A percentile compares a stretch with the other conserved stretches of the same genome.
These are phyloP conservation scores for Kregervanrija delftensis DNA, from an alignment of 805 yeast species.

Conservation along the genomic window DNA sequence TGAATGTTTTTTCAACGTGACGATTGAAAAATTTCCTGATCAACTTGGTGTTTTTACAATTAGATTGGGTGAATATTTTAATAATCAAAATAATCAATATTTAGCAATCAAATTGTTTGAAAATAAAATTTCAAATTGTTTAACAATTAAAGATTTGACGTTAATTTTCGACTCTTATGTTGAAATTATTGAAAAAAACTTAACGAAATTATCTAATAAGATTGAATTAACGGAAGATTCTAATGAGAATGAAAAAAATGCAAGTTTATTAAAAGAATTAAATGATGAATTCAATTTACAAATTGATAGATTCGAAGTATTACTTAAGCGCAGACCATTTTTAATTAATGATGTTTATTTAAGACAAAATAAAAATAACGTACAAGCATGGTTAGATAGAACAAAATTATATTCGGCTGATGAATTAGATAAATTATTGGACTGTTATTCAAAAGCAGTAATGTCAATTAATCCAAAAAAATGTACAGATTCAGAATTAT, in stretches of 20 bases:
- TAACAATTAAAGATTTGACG: conserved; percentile 56
- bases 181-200: conserved; percentile 49
- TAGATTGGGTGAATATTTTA: conserved; percentile 42
- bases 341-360: conserved; percentile 61
- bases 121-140: conserved; percentile 38
- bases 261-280: conserved; percentile 7
- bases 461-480: conserved; percentile 55
- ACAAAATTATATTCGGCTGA: conserved; percentile 37
- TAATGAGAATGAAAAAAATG: conserved; percentile 9
- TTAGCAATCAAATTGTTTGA: conserved; percentile 40
- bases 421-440: conserved; percentile 32
- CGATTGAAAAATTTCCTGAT: conserved; percentile 46
- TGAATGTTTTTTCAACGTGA: conserved; percentile 24
- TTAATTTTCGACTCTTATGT: conserved; percentile 54
- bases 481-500: conserved; percentile 31
- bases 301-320: conserved; percentile 42
- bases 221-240: conserved; percentile 13
- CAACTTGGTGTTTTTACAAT: conserved; percentile 46
- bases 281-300: conserved; percentile 35
- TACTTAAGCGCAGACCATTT: conserved; percentile 51
- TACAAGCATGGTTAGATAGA: conserved; percentile 65
- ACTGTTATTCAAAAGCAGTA: conserved; percentile 60
- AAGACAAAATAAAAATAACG: conserved; percentile 53
- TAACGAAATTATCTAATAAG: conserved; percentile 28
- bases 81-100: conserved; percentile 29